Evolutionary conservation across 2,329 filamentous ascomycete genomes (phyloP).

Genomic region (Pezicula carpinea): DNA sequence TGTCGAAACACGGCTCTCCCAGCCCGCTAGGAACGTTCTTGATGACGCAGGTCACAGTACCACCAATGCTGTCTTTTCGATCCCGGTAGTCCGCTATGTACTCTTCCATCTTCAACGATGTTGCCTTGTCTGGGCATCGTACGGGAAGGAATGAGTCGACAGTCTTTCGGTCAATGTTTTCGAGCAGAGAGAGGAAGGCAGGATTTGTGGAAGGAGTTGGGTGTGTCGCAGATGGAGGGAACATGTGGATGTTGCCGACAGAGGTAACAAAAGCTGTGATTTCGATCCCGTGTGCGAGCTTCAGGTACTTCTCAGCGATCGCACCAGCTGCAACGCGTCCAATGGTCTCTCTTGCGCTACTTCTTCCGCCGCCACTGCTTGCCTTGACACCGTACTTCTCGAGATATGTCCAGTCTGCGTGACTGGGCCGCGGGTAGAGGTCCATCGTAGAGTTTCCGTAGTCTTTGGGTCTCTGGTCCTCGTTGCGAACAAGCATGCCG

Average conservation of each 20-base stretch:
- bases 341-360: constrained; percentile 92
- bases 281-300: constrained; percentile 75
- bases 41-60: constrained; percentile 91
- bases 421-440: constrained; percentile 81
- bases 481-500: constrained; percentile 79
- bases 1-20: constrained; percentile 93
- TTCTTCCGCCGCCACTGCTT: constrained; percentile 81
- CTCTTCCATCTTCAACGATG: constrained; percentile 68
- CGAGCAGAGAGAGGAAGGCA: constrained; percentile 68
- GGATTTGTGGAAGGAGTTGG: constrained; percentile 71
- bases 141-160: constrained; percentile 86
- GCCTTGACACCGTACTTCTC: constrained; percentile 97
- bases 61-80: constrained; percentile 82
- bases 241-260: constrained; percentile 75
- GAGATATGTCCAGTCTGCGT: constrained; percentile 95
- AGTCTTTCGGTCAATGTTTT: constrained; percentile 65
- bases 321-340: constrained; percentile 86
- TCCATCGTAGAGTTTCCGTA: constrained; percentile 90
- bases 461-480: constrained; percentile 90
- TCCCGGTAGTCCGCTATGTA: constrained; percentile 75
- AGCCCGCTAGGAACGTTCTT: constrained; percentile 79
- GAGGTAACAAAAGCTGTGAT: constrained; percentile 88
- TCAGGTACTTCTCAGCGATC: constrained; percentile 89
- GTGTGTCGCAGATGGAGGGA: constrained; percentile 64
- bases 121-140: constrained; percentile 70